phyloP scores from a whole-genome alignment of 345 rosid genomes.

The Lepidium africanum region DNA sequence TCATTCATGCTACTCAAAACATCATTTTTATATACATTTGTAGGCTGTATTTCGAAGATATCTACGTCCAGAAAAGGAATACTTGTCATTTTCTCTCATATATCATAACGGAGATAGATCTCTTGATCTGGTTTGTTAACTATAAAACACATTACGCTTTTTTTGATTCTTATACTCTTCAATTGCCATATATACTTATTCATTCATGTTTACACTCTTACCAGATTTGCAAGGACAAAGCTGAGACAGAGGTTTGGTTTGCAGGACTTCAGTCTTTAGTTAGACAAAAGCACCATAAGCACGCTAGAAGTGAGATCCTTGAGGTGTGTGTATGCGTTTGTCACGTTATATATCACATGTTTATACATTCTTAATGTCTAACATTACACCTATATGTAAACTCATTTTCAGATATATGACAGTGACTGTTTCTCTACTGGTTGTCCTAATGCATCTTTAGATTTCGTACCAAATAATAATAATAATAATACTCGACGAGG shows the following conservation, averaged over 20 bases:
- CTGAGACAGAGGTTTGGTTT: slow-evolving; percentile 90
- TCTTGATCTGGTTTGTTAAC: slow-evolving; percentile 80
- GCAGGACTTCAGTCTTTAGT: slow-evolving; percentile 67
- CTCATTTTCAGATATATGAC: slow-evolving; percentile 49
- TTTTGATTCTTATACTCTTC: background rate
- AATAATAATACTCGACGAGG: slow-evolving; percentile 47
- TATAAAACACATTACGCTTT: background rate
- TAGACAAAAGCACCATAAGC: slow-evolving; percentile 43
- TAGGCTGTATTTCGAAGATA: slow-evolving; percentile 92
- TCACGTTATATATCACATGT: background rate
- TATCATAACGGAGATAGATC: slow-evolving; percentile 88
- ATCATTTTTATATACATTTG: background rate
- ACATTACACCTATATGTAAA: background rate
- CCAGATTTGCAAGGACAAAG: slow-evolving; percentile 96
- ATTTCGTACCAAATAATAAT: slow-evolving; percentile 42
- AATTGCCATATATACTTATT: background rate
- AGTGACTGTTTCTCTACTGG: slow-evolving; percentile 38
- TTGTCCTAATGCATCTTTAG: slow-evolving; percentile 49
- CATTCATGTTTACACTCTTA: slow-evolving; percentile 4
- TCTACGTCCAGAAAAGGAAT: slow-evolving; percentile 91
- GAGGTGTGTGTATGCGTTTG: slow-evolving; percentile 58
- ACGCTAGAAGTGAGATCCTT: slow-evolving; percentile 52
- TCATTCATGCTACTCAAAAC: background rate
- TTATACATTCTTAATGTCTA: background rate
- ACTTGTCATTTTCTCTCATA: slow-evolving; percentile 85